A percentile compares a stretch with the other conserved stretches of the same genome.
phyloP scores from a whole-genome alignment of 1,284 basidiomycete genomes.

The Paramarasmius palmivorus region DNA sequence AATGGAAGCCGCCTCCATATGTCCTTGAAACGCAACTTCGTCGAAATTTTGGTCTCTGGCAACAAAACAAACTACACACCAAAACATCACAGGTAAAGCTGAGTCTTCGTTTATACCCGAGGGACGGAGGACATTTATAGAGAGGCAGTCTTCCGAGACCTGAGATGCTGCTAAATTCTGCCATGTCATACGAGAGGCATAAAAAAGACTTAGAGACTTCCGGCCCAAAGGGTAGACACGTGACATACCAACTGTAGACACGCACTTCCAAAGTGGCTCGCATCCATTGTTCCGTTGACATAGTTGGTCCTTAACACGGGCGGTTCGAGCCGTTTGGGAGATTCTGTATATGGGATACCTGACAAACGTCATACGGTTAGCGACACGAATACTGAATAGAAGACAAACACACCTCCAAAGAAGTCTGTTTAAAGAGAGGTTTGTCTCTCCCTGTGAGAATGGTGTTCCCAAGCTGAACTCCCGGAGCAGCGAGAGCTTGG shows the following conservation, averaged over 20 bases:
- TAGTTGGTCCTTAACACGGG: conserved; percentile 17
- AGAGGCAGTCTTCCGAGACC: conserved; percentile 13
- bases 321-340: conserved; percentile 12
- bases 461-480: conserved; percentile 17
- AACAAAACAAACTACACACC: conserved; percentile 18
- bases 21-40: too few species aligned
- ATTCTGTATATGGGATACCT: conserved; percentile 19
- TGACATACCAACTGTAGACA: conserved; percentile 39
- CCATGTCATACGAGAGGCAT: too few species aligned
- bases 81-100: conserved; percentile 25
- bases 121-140: conserved; percentile 10
- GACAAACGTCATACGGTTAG: not conserved
- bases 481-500: conserved; percentile 13
- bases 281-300: conserved; percentile 31
- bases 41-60: too few species aligned
- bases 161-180: not conserved
- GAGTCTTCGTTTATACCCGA: conserved; percentile 8
- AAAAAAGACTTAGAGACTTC: too few species aligned
- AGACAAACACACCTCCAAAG: conserved; percentile 16
- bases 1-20: conserved; percentile 8
- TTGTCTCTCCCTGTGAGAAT: conserved; percentile 16
- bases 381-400: not conserved
- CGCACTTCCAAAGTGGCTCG: conserved; percentile 35
- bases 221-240: too few species aligned
- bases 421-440: conserved; percentile 14